Percentiles rank a stretch among this genome's conserved stretches.
These are phyloP conservation scores for Apophysomyces sp. DNA, from an alignment of 371 early-diverging fungal genomes.

Conservation along the genomic window DNA sequence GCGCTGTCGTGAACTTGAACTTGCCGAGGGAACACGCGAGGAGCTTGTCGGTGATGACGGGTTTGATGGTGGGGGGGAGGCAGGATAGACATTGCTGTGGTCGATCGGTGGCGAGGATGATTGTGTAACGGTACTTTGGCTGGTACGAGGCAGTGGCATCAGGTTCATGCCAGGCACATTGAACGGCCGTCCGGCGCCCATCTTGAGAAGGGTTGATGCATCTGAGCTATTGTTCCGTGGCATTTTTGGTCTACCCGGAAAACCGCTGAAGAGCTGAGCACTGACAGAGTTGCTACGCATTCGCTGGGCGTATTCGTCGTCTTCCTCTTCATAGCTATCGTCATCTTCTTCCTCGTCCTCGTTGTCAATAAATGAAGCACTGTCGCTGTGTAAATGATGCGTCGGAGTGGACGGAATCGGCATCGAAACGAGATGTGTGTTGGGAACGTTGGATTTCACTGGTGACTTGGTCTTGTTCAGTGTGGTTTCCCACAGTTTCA, in stretches of 20 bases:
- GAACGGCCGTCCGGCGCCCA: neutral
- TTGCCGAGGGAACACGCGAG: slow-evolving; percentile 25
- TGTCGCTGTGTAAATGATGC: slow-evolving; percentile 16
- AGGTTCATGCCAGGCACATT: slow-evolving; percentile 25
- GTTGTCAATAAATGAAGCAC: slow-evolving; percentile 24
- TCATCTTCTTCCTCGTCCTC: slow-evolving; percentile 45
- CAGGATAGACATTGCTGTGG: slow-evolving; percentile 43
- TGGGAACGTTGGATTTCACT: slow-evolving; percentile 34
- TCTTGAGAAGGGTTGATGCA: slow-evolving; percentile 5
- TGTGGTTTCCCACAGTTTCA: slow-evolving; percentile 83
- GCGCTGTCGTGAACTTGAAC: slow-evolving; percentile 19
- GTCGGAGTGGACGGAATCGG: slow-evolving; percentile 14
- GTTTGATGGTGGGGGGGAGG: slow-evolving; percentile 60
- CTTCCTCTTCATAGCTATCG: slow-evolving; percentile 31
- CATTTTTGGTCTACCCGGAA: slow-evolving; percentile 27
- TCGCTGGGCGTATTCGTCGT: slow-evolving; percentile 18
- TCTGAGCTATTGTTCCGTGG: slow-evolving; percentile 27
- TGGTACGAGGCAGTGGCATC: slow-evolving; percentile 13
- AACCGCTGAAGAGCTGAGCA: slow-evolving; percentile 20
- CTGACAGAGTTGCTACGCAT: slow-evolving; percentile 33
- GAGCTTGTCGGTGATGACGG: slow-evolving; percentile 57
- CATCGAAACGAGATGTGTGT: slow-evolving; percentile 44
- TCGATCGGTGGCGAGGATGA: slow-evolving; percentile 3
- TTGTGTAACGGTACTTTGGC: neutral
- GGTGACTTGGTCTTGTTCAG: slow-evolving; percentile 42